These are phyloP conservation scores for Cyclocybe aegerita DNA, from an alignment of 768 basidiomycete species.

Conservation along the genomic window DNA sequence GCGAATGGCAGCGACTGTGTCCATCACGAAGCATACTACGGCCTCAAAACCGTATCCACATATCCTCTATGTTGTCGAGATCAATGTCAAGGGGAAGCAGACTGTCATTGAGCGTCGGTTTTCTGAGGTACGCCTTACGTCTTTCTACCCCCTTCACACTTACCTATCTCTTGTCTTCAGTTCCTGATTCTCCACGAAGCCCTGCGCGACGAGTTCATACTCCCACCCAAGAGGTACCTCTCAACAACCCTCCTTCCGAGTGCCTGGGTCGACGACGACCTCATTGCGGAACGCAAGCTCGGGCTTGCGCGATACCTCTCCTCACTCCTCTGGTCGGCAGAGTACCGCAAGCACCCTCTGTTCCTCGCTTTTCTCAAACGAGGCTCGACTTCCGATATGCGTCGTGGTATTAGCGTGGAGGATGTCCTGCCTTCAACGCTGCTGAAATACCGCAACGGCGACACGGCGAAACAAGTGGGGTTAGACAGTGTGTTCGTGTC, in stretches of 20 bases:
- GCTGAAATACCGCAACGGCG: constrained; percentile 12
- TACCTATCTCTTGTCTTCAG: background rate
- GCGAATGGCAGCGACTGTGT: constrained; percentile 9
- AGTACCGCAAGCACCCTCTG: constrained; percentile 28
- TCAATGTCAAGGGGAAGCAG: constrained; percentile 26
- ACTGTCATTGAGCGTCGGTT: constrained; percentile 31
- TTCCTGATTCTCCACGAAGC: constrained; percentile 15
- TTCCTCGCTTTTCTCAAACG: constrained; percentile 34
- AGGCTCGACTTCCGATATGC: constrained; percentile 6
- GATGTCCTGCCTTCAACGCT: constrained; percentile 48
- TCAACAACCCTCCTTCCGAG: constrained; percentile 42
- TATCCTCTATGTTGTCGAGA: constrained; percentile 40
- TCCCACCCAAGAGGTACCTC: constrained; percentile 48
- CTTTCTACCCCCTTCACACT: background rate
- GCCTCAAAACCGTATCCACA: constrained; percentile 40
- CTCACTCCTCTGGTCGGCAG: constrained; percentile 28
- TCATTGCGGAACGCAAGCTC: constrained; percentile 47
- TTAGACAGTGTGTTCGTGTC: constrained; percentile 9
- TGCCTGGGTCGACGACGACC: constrained; percentile 48
- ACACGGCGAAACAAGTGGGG: constrained; percentile 23
- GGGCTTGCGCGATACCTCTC: constrained; percentile 42
- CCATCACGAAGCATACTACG: constrained; percentile 42
- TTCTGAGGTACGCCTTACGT: constrained; percentile 35
- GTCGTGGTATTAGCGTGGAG: constrained; percentile 33
- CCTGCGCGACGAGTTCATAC: constrained; percentile 32